Percentiles rank a stretch among this genome's conserved stretches.
phyloP scores from a whole-genome alignment of 2,329 filamentous ascomycete species.

The Aspergillus tanneri region DNA sequence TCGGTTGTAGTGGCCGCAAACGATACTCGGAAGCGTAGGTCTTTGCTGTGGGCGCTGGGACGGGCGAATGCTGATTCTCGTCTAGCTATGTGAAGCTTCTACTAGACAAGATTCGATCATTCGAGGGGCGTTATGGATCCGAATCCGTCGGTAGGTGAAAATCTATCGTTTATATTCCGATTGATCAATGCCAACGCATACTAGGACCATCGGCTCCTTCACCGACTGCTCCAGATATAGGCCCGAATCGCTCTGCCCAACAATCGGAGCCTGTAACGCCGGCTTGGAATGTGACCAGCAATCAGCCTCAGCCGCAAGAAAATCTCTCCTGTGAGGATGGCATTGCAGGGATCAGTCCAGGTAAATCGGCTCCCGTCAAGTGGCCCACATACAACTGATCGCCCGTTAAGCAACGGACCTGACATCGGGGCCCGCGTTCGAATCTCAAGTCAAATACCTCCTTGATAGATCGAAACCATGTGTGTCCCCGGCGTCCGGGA shows the following conservation, averaged over 20 bases:
- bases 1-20: slow-evolving; percentile 16
- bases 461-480: slow-evolving; percentile 12
- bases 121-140: slow-evolving; percentile 15
- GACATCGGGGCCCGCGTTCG: slow-evolving; percentile 21
- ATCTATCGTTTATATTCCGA: neutral
- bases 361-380: slow-evolving; percentile 3
- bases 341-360: slow-evolving; percentile 14
- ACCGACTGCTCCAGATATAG: too few species aligned
- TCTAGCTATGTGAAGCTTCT: slow-evolving; percentile 9
- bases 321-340: slow-evolving; percentile 1
- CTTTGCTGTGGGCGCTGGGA: neutral
- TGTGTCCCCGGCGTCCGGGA: too few species aligned
- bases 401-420: slow-evolving; percentile 19
- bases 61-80: neutral
- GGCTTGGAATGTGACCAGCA: too few species aligned
- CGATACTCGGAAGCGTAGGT: slow-evolving; percentile 20
- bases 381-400: neutral
- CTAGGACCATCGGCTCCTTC: too few species aligned
- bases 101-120: slow-evolving; percentile 16
- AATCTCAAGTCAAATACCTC: slow-evolving; percentile 22
- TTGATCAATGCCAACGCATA: too few species aligned
- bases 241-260: too few species aligned
- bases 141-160: neutral
- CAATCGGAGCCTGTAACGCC: too few species aligned
- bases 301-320: too few species aligned